Conservation (phyloP, 345 rosid genomes). For the Anacardium occidentale region DNA sequence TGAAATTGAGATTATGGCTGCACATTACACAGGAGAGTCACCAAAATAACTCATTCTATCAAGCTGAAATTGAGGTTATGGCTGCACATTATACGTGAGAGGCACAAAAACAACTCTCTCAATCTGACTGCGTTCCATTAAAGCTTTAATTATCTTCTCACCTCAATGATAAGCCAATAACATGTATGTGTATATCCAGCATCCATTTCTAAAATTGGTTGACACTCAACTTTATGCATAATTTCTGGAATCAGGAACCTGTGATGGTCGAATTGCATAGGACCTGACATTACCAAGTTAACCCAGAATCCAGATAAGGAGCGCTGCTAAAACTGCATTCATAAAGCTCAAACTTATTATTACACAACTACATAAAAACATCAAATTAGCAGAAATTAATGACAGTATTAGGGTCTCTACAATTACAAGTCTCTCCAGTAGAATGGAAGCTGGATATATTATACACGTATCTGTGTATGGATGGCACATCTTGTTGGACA, state of each 20-base stretch:
- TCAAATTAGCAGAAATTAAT: slow-evolving; percentile 19
- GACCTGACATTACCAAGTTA: background rate
- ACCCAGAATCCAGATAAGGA: background rate
- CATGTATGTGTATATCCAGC: background rate
- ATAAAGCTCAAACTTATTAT: slow-evolving; percentile 13
- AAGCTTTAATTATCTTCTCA: background rate
- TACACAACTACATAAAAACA: slow-evolving; percentile 19
- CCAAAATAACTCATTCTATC: too few relatives aligned
- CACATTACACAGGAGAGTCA: too few relatives aligned
- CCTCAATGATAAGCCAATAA: background rate
- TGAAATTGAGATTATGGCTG: background rate
- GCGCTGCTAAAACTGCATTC: background rate
- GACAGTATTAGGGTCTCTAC: slow-evolving; percentile 6
- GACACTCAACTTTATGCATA: background rate
- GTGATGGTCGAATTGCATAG: background rate
- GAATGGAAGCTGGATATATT: slow-evolving; percentile 21
- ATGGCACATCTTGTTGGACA: slow-evolving; percentile 25
- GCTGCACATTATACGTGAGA: background rate
- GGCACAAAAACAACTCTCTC: background rate
- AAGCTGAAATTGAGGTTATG: too few relatives aligned
- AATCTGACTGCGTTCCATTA: too few relatives aligned
- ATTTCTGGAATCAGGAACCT: background rate
- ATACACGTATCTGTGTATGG: slow-evolving; percentile 29
- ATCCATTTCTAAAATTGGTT: background rate
- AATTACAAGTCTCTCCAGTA: slow-evolving; percentile 19